Conservation (phyloP, 225 moss, liverwort and hornwort genomes). For the Marchantia paleacea region DNA sequence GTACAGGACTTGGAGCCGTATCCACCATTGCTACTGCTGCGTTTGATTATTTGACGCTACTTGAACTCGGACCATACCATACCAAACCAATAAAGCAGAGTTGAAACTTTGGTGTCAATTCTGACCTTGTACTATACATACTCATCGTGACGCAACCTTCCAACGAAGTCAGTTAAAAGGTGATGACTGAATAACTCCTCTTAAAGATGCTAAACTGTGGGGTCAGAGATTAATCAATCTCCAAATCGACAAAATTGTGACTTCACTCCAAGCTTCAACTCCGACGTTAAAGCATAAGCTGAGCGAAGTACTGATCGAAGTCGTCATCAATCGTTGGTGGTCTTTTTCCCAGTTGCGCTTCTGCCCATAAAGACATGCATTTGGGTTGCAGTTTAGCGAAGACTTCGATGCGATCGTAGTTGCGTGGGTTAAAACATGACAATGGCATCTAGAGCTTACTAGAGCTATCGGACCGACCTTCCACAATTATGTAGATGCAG, state of each 20-base stretch:
- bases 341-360: slow-evolving; percentile 30
- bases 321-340: slow-evolving; percentile 43
- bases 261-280: slow-evolving; percentile 1
- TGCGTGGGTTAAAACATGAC: too few species aligned
- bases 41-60: neutral
- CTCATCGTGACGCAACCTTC: slow-evolving; percentile 1
- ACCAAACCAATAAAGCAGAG: neutral
- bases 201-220: neutral
- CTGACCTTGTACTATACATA: slow-evolving; percentile 13
- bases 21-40: neutral
- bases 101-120: neutral
- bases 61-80: neutral
- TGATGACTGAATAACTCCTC: neutral
- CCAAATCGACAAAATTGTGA: slow-evolving; percentile 28
- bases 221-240: neutral
- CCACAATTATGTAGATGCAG: too few species aligned
- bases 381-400: too few species aligned
- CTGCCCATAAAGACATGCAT: slow-evolving; percentile 17
- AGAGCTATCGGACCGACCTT: too few species aligned
- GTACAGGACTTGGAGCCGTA: neutral
- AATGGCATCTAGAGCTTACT: too few species aligned
- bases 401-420: too few species aligned
- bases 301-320: slow-evolving; percentile 44
- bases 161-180: neutral
- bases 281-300: slow-evolving; percentile 41